These are phyloP conservation scores for Phytomonas serpens DNA, from an alignment of 208 protist genomes.

Conservation along the genomic window DNA sequence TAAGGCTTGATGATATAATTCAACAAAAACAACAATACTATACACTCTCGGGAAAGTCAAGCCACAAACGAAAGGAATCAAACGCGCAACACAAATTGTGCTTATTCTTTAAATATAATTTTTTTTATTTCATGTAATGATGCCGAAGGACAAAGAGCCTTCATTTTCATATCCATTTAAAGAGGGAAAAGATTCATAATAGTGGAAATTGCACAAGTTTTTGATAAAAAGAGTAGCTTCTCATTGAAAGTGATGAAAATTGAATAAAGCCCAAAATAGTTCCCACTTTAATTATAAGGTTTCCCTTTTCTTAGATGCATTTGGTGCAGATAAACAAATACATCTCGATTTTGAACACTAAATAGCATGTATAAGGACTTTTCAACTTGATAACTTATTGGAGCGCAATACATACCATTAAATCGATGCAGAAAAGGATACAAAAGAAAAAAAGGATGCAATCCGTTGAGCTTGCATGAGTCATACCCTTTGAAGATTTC, in stretches of 20 bases:
- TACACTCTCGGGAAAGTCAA: neutral
- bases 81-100: neutral
- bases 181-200: neutral
- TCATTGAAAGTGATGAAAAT: neutral
- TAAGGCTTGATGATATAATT: neutral
- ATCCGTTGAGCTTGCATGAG: neutral
- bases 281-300: neutral
- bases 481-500: neutral
- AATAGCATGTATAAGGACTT: neutral
- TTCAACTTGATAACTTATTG: neutral
- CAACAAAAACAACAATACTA: neutral
- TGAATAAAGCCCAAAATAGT: neutral
- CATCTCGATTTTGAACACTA: neutral
- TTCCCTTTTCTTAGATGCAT: neutral
- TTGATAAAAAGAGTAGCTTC: neutral
- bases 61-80: neutral
- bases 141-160: constrained; percentile 2
- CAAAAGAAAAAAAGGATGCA: neutral
- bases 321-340: neutral
- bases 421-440: neutral
- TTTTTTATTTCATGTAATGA: constrained; percentile 5
- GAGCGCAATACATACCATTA: neutral
- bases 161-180: neutral
- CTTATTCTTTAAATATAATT: constrained; percentile 1
- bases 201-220: neutral